Percentiles rank a stretch among this genome's conserved stretches.
These are phyloP conservation scores for Tricholoma sp. DNA, from an alignment of 768 basidiomycete genomes.

Conservation along the genomic window DNA sequence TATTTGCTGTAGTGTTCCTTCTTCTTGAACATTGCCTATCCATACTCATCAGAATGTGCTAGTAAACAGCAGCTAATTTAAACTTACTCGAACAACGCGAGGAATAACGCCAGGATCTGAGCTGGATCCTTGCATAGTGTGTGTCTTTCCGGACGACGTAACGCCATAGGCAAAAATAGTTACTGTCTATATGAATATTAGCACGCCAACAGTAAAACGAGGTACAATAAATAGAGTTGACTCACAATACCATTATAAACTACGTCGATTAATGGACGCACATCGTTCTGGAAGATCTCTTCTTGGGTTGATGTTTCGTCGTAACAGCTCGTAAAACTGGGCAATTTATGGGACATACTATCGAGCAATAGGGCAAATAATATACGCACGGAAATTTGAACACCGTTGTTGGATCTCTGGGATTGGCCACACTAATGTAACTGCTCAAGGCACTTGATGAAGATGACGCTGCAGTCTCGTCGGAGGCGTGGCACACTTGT, in stretches of 20 bases:
- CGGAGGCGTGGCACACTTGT: slow-evolving; percentile 40
- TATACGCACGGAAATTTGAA: slow-evolving; percentile 72
- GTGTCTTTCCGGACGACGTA: slow-evolving; percentile 87
- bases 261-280: slow-evolving; percentile 72
- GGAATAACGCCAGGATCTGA: slow-evolving; percentile 82
- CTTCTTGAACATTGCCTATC: slow-evolving; percentile 55
- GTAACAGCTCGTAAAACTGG: slow-evolving; percentile 73
- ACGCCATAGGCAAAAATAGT: slow-evolving; percentile 91
- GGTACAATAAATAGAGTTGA: not conserved
- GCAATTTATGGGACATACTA: slow-evolving; percentile 1
- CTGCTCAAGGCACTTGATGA: slow-evolving; percentile 33
- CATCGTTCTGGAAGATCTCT: slow-evolving; percentile 72
- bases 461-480: slow-evolving; percentile 24
- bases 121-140: slow-evolving; percentile 85
- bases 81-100: slow-evolving; percentile 62
- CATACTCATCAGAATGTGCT: not conserved
- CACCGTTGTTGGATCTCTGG: slow-evolving; percentile 60
- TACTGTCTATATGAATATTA: slow-evolving; percentile 48
- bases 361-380: not conserved
- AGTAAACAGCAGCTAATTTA: no score
- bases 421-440: slow-evolving; percentile 64
- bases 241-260: slow-evolving; percentile 74
- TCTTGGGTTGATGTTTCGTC: slow-evolving; percentile 66
- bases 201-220: not conserved
- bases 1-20: slow-evolving; percentile 33